phyloP scores from a whole-genome alignment of 306 rosid genomes.

The Cicer pinnatifidum region DNA sequence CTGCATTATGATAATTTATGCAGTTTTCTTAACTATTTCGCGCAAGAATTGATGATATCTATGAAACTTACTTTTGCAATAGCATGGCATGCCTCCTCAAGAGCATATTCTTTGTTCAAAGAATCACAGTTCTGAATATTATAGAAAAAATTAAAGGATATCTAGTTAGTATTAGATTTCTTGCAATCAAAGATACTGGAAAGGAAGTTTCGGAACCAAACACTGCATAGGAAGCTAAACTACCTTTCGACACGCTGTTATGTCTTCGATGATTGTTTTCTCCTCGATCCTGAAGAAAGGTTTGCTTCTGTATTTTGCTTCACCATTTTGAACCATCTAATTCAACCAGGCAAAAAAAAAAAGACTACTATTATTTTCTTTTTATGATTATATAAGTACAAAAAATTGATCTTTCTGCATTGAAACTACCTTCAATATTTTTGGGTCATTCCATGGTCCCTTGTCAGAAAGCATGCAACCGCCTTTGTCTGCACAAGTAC shows the following conservation, averaged over 20 bases:
- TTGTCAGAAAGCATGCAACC: conserved; percentile 95
- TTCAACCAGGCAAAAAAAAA: conserved; percentile 47
- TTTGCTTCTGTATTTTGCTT: conserved; percentile 59
- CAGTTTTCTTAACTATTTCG: conserved; percentile 19
- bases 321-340: conserved; percentile 89
- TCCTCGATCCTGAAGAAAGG: conserved; percentile 55
- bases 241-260: conserved; percentile 52
- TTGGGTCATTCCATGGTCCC: conserved; percentile 98
- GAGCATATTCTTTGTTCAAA: conserved; percentile 13
- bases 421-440: conserved; percentile 69
- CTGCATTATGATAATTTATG: background rate
- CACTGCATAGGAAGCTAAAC: conserved; percentile 11
- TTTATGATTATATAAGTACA: background rate
- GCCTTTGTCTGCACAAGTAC: conserved; percentile 93
- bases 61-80: conserved; percentile 55
- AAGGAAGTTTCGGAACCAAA: conserved; percentile 37
- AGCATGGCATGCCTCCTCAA: conserved; percentile 39
- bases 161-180: conserved; percentile 11
- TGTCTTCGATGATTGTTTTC: conserved; percentile 72
- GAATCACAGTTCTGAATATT: conserved; percentile 48
- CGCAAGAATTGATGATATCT: conserved; percentile 34
- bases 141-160: conserved; percentile 9
- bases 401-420: background rate
- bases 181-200: background rate
- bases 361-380: conserved; percentile 1